phyloP scores from a whole-genome alignment of 441 rosid species.

The Arabidopsis lyrata region DNA sequence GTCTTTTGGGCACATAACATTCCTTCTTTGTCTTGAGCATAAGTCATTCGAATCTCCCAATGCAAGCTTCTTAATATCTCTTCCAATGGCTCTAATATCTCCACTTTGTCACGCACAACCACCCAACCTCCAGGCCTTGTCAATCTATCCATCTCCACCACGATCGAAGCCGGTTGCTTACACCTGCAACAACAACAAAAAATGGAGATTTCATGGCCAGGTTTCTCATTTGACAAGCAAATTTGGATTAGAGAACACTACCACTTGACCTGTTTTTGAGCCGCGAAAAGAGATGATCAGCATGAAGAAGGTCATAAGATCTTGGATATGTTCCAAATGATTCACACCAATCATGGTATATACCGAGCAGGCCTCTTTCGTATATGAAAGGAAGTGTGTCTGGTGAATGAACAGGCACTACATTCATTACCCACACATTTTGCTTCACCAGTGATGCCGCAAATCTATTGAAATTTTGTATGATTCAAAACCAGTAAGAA shows the following conservation, averaged over 20 bases:
- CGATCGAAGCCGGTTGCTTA: conserved; percentile 76
- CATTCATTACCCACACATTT: conserved; percentile 93
- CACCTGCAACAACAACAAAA: conserved; percentile 51
- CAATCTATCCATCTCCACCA: conserved; percentile 89
- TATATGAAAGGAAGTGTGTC: conserved; percentile 87
- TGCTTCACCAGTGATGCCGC: conserved; percentile 81
- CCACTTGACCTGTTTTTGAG: conserved; percentile 77
- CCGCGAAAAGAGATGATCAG: conserved; percentile 93
- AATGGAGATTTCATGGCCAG: background rate
- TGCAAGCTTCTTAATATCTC: conserved; percentile 76
- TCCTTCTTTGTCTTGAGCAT: conserved; percentile 82
- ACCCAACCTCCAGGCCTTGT: conserved; percentile 90
- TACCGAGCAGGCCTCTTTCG: conserved; percentile 80
- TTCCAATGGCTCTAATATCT: conserved; percentile 76
- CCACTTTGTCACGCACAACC: conserved; percentile 81
- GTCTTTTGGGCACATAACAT: conserved; percentile 86
- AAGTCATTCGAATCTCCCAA: conserved; percentile 94
- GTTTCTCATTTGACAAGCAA: conserved; percentile 1
- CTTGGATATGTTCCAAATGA: conserved; percentile 88
- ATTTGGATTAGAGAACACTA: conserved; percentile 9
- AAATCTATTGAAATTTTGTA: conserved; percentile 57
- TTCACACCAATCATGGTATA: conserved; percentile 98
- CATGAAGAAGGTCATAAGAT: conserved; percentile 94
- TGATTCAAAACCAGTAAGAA: background rate
- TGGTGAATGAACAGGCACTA: conserved; percentile 85